Percentiles rank a stretch among this genome's conserved stretches.
Conservation (phyloP, 2,329 filamentous ascomycete genomes). For the Colletotrichum sp. region DNA sequence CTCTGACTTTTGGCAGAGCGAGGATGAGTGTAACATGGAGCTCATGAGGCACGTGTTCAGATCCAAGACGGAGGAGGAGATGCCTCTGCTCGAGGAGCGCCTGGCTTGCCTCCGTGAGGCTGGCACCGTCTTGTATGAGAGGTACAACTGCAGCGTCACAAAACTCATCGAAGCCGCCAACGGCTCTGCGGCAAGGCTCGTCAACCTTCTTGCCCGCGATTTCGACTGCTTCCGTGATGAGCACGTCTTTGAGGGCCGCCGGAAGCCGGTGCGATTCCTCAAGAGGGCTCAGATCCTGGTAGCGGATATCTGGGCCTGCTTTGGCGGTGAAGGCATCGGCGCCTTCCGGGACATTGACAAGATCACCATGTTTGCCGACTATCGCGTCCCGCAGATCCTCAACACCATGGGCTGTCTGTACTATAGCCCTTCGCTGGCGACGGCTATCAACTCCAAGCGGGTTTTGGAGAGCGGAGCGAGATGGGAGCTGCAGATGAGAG, state of each 20-base stretch:
- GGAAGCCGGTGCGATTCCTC: conserved; percentile 76
- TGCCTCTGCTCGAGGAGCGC: conserved; percentile 82
- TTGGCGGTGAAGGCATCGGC: conserved; percentile 80
- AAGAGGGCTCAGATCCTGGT: conserved; percentile 97
- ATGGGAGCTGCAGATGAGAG: conserved; percentile 89
- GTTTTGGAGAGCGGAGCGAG: conserved; percentile 72
- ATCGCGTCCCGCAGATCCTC: conserved; percentile 93
- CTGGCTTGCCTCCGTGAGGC: conserved; percentile 83
- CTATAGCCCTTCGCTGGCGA: conserved; percentile 82
- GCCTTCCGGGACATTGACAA: conserved; percentile 89
- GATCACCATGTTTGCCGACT: conserved; percentile 99
- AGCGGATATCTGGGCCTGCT: conserved; percentile 96
- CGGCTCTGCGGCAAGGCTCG: conserved; percentile 80
- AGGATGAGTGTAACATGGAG: conserved; percentile 77
- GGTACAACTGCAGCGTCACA: conserved; percentile 76
- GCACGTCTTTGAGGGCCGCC: conserved; percentile 73
- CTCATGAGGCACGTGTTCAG: conserved; percentile 80
- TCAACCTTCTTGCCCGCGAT: conserved; percentile 82
- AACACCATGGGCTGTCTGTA: conserved; percentile 80
- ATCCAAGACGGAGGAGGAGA: conserved; percentile 83
- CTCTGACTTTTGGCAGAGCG: conserved; percentile 83
- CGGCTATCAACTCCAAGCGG: conserved; percentile 68
- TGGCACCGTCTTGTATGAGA: conserved; percentile 76
- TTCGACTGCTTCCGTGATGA: conserved; percentile 90
- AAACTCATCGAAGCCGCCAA: conserved; percentile 77